phyloP scores from a whole-genome alignment of 257 asterid genomes.

The Rauvolfia tetraphylla region DNA sequence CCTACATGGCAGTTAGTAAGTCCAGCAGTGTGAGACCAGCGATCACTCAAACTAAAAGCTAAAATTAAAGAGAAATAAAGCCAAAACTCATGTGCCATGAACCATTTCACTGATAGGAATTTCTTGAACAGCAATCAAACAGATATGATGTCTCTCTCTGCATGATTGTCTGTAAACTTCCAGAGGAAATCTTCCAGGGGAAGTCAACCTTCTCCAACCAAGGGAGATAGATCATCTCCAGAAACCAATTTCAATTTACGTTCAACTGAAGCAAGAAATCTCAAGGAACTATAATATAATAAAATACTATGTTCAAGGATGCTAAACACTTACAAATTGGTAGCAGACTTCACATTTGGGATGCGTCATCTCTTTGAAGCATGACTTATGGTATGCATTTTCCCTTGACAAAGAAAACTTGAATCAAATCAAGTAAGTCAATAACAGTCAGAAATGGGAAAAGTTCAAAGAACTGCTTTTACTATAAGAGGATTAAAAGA shows the following conservation, averaged over 20 bases:
- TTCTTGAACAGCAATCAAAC: not conserved
- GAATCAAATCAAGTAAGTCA: constrained; percentile 49
- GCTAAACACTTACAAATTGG: constrained; percentile 59
- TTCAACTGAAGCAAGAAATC: constrained; percentile 1
- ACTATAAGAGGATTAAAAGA: not conserved
- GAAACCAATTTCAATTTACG: not conserved
- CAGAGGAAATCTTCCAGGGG: not conserved
- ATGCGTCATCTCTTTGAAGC: constrained; percentile 95
- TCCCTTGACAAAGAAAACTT: constrained; percentile 93
- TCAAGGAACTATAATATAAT: not conserved
- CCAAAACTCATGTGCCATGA: not conserved
- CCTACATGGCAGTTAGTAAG: too few species aligned
- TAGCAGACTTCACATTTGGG: constrained; percentile 96
- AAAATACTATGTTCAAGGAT: not conserved
- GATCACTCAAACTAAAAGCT: not conserved
- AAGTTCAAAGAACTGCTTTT: constrained; percentile 5
- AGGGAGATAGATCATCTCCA: not conserved
- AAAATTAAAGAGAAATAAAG: not conserved
- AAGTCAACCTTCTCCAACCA: not conserved
- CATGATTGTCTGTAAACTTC: not conserved
- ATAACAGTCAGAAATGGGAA: constrained; percentile 31
- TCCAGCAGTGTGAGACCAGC: not conserved
- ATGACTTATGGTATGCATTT: constrained; percentile 73
- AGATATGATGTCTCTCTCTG: too few species aligned
- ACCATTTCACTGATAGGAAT: not conserved